Evolutionary conservation across 495 filamentous ascomycete species (phyloP), one percentile per base, ranked within the genome.

Genomic region (Astrocystis sublimbata): DNA sequence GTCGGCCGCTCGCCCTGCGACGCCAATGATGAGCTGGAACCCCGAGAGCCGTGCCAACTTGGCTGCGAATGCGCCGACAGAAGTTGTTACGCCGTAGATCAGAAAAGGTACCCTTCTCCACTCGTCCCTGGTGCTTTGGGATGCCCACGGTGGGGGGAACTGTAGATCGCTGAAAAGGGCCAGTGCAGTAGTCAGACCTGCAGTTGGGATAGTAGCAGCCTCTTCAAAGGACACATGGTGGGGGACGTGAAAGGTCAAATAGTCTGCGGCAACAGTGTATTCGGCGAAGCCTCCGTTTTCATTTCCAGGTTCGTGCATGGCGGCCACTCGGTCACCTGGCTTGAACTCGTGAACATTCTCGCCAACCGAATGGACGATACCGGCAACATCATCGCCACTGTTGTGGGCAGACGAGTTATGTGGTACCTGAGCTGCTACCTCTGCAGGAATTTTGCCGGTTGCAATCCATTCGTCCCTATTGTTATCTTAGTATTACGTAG

Each of bases 341-440:
- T 81, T 79, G 76, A 90, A 89, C 56, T 86, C 85, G 17, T 68
- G 75, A 1, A 90, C 86, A 38, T 80, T 80, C 6, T 77, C 67
- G 21, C 89, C 89, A 52, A 90, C 83, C 2, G 72, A 66, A 19
- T 87, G 74, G 21, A 92, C 80, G 36, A 85, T 77, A 17, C 89
- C 89, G 10, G 88, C 86, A 55, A 92, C 88, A 67, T 92, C 89
- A 71, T 92, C 89, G 45, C 89, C 89, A 42, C 75, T 66, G 72
- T 92, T 91, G 26, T 54, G 51, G 15, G 6, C n/a, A n/a, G n/a
- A n/a, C n/a, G n/a, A n/a, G n/a, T n/a, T n/a, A n/a, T n/a, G n/a
- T n/a, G n/a, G n/a, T n/a, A n/a, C n/a, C n/a, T n/a, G n/a, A n/a
- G n/a, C n/a, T n/a, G n/a, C n/a, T n/a, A n/a, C n/a, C n/a, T n/a